Evolutionary conservation across 768 basidiomycete species (phyloP).

Genomic region (Termitomyces sp.): DNA sequence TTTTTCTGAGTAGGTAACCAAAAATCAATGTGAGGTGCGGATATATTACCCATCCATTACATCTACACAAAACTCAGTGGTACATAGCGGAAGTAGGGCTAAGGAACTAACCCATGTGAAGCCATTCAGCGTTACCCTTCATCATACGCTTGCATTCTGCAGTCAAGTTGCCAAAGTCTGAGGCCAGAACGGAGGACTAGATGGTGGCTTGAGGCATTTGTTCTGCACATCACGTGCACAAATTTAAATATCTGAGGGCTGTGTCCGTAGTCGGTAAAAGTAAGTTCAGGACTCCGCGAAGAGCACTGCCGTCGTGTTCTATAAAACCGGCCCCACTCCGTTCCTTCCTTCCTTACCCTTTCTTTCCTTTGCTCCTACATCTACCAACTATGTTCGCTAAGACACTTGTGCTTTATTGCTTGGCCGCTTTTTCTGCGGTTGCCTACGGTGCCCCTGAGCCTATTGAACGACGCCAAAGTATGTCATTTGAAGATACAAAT

Average conservation of each 20-base stretch:
- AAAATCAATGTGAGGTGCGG: slow-evolving; percentile 3
- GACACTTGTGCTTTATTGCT: slow-evolving; percentile 26
- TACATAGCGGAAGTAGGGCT: not conserved
- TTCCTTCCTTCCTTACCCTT: slow-evolving; percentile 7
- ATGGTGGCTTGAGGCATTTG: slow-evolving; percentile 87
- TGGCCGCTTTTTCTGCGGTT: slow-evolving; percentile 27
- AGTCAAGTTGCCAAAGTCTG: slow-evolving; percentile 92
- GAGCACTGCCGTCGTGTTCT: not conserved
- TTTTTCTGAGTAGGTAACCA: slow-evolving; percentile 3
- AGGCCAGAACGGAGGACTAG: slow-evolving; percentile 94
- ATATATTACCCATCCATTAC: slow-evolving; percentile 85
- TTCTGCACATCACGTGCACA: not conserved
- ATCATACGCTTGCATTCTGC: slow-evolving; percentile 98
- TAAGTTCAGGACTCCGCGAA: not conserved
- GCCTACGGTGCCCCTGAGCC: slow-evolving; percentile 28
- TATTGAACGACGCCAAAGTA: slow-evolving; percentile 39
- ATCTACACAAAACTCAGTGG: slow-evolving; percentile 42
- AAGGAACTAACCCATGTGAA: slow-evolving; percentile 79
- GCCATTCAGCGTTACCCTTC: slow-evolving; percentile 91
- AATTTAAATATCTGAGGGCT: not conserved
- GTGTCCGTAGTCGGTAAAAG: not conserved
- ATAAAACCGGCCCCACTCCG: slow-evolving; percentile 2
- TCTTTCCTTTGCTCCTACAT: not conserved
- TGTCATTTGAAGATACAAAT: slow-evolving; percentile 4
- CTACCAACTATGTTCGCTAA: slow-evolving; percentile 34